Evolutionary conservation across 164 flowering plant species (phyloP), one percentile per base, ranked within the genome.

Genomic region (Cinnamomum chago): DNA sequence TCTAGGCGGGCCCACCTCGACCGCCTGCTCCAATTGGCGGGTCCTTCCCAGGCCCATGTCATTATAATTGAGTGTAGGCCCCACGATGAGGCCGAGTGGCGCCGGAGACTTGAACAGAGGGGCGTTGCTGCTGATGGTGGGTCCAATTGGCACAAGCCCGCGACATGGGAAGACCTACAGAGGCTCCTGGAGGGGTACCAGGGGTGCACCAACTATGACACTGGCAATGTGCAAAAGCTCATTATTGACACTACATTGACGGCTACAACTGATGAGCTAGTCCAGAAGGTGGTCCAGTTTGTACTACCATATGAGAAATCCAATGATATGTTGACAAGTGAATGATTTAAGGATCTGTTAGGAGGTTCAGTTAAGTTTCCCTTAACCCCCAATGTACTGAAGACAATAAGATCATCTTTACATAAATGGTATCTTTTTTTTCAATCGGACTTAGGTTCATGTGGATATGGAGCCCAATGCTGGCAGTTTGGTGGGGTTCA

Each of bases 91-190:
- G 80, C 68, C 20, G 85, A 81, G 82, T 92, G 97, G 97, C 83
- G 91, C 17, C 72, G 90, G 69, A 71, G 95, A 75, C 73, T 88
- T 3, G 91, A 87, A 84, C 10, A 5, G 67, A 22, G 81, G 76
- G 87, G 20, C 75, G 67, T 5, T 2, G 58, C 50, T 23, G 76
- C 50, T 23, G 76, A 7, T 7, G 85, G n/a, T 6, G 84, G n/a
- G 20, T 69, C 76, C 7, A 76, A 79, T 68, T 86, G 91, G 90
- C 97, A 92, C 78, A 92, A 89, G 86, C 92, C 95, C 24, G n/a
- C 77, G 65, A 88, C 89, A 76, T 90, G 95, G 97, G 68, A 60
- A 20, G 93, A 90, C 18, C 73, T 92, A 50, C 79, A 86, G 88
- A 79, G 64, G 79, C 79, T 90, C 66, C 2, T 90, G 67, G 89